phyloP scores from a whole-genome alignment of 2,329 filamentous ascomycete genomes.

The Trichoderma afroharzianum region DNA sequence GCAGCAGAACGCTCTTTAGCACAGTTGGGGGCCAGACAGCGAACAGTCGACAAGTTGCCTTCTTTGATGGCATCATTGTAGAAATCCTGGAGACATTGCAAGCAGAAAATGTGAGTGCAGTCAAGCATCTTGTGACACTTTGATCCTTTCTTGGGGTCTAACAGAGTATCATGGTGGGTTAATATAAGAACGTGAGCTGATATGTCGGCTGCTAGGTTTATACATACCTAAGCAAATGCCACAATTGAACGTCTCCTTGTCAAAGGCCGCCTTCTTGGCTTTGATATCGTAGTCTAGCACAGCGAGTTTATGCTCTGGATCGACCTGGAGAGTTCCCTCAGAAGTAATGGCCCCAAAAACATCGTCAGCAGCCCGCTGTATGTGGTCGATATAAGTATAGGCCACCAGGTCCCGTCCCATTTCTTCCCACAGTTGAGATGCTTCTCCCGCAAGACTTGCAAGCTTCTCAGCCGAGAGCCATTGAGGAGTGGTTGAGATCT shows the following conservation, averaged over 20 bases:
- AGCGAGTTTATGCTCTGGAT: slow-evolving; percentile 60
- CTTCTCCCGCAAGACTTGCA: slow-evolving; percentile 49
- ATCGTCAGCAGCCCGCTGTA: slow-evolving; percentile 56
- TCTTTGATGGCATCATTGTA: slow-evolving; percentile 85
- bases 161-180: slow-evolving; percentile 21
- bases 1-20: slow-evolving; percentile 54
- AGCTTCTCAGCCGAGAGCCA: slow-evolving; percentile 54
- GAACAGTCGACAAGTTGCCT: slow-evolving; percentile 74
- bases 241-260: slow-evolving; percentile 81
- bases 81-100: slow-evolving; percentile 81
- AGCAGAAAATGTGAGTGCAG: slow-evolving; percentile 90
- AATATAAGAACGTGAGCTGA: not conserved
- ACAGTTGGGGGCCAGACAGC: slow-evolving; percentile 77
- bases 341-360: slow-evolving; percentile 56
- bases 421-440: slow-evolving; percentile 57
- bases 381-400: slow-evolving; percentile 61
- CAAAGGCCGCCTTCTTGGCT: slow-evolving; percentile 70
- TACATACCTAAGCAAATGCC: slow-evolving; percentile 69
- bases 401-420: slow-evolving; percentile 56
- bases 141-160: slow-evolving; percentile 83
- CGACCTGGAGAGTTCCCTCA: slow-evolving; percentile 48
- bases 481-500: slow-evolving; percentile 50
- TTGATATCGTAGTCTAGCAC: slow-evolving; percentile 76
- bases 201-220: not conserved
- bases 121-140: slow-evolving; percentile 77